These are phyloP conservation scores for Sphenostylis stenocarpa DNA, from an alignment of 306 rosid species.

Conservation along the genomic window DNA sequence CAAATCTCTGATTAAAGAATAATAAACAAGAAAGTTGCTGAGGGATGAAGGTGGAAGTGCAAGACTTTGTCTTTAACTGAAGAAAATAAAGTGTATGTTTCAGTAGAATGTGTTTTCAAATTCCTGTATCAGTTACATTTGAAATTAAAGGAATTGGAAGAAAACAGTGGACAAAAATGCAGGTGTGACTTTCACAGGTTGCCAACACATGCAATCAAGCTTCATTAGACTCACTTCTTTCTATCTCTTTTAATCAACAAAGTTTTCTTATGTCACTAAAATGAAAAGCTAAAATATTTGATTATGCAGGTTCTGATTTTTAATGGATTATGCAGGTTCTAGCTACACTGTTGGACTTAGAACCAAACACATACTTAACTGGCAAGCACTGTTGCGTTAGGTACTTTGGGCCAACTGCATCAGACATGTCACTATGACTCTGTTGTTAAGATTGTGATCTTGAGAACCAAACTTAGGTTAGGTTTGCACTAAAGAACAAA, in stretches of 20 bases:
- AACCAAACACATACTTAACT: neutral
- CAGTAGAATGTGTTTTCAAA: neutral
- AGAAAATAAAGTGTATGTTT: neutral
- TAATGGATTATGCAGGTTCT: neutral
- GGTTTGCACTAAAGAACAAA: slow-evolving; percentile 14
- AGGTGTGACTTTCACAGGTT: neutral
- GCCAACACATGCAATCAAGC: neutral
- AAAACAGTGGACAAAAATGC: neutral
- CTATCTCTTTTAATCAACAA: neutral
- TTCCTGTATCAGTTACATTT: neutral
- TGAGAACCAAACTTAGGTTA: neutral
- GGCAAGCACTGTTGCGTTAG: slow-evolving; percentile 14
- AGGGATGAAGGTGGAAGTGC: neutral
- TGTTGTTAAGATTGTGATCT: slow-evolving; percentile 10
- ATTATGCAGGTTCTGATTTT: neutral
- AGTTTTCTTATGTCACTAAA: neutral
- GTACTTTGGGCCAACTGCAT: slow-evolving; percentile 8
- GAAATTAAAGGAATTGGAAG: neutral
- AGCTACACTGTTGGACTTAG: neutral
- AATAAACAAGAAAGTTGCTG: neutral
- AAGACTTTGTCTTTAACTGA: neutral
- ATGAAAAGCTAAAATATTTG: neutral
- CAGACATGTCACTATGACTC: neutral
- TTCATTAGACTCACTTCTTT: neutral
- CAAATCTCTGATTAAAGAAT: too few species aligned